Base-by-base conservation (phyloP, 352 stramenopile genomes). In the Globisporangium echinulatum region DNA sequence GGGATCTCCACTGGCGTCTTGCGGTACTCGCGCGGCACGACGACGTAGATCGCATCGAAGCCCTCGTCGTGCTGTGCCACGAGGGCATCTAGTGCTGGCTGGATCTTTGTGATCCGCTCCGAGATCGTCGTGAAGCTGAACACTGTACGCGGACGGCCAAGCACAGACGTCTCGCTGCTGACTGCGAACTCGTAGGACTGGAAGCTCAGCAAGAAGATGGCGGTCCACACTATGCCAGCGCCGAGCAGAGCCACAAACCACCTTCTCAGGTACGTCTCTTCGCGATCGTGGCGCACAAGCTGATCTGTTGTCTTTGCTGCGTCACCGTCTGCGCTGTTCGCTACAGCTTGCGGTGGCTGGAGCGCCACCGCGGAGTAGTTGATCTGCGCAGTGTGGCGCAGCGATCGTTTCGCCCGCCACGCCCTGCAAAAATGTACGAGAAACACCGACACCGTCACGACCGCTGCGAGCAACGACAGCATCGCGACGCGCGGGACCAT, bases 111-210 rank as follows among this genome's bases (percentile, higher is more conserved):
- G 47, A 80, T 78, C 15, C 73, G 58, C 15, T 56, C 47, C 9
- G 66, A 52, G 13, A 68, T 86, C 4, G 76, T 82, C 15, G 76
- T 86, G 59, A 86, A 82, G 66, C 76, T 86, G 58, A 83, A 86
- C 4, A 83, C 74, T 46, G 79, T 67, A 19, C 71, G 73, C 1
- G 75, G 73, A 36, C 64, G 69, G 10, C 55, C 64, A 25, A 71
- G 57, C 19, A 58, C 48, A 10, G 52, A 52, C 25, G 25, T 33
- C 39, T 62, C 64, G 58, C 68, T 63, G n/a, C 39, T 50, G n/a
- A 54, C 61, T 19, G 51, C 58, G 17, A 57, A 46, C 3, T 61
- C 68, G 43, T 70, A 77, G 25, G 70, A 63, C 55, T 73, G 63
- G 61, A 81, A 79, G 17, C 53, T 69, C 40, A 65, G 70, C 6